Conservation (phyloP, 2,329 filamentous ascomycete species). For the Aspergillus brasiliensis region DNA sequence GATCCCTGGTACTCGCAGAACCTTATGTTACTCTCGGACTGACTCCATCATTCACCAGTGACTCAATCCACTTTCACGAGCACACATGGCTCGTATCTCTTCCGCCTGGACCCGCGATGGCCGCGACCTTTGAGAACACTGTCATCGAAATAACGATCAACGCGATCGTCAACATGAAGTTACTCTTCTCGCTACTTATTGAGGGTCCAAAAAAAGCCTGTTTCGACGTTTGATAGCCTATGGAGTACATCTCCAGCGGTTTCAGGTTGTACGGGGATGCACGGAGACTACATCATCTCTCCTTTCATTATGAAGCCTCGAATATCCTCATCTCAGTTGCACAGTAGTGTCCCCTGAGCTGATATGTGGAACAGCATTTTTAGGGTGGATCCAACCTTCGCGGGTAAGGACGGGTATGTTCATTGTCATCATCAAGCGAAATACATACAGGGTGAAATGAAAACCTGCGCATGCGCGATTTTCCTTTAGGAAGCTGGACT, state of each 20-base stretch:
- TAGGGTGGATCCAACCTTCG: background rate
- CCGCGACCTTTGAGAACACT: background rate
- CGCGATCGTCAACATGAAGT: background rate
- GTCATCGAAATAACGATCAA: constrained; percentile 5
- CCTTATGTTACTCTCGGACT: background rate
- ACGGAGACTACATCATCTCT: background rate
- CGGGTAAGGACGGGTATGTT: background rate
- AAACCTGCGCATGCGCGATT: background rate
- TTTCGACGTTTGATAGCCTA: background rate
- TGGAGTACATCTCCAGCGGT: background rate
- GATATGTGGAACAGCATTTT: background rate
- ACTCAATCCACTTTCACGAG: background rate
- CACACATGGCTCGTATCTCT: background rate
- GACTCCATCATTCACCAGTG: background rate
- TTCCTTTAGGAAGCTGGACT: constrained; percentile 53
- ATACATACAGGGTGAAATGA: background rate
- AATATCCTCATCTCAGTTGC: background rate
- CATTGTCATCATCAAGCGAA: background rate
- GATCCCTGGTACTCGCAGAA: background rate
- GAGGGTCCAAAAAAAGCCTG: background rate
- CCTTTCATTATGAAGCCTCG: background rate
- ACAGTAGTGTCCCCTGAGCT: background rate
- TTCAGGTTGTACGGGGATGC: no score
- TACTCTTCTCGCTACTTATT: background rate
- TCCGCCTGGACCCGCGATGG: background rate